Evolutionary conservation across 148 eudicot species (phyloP), one percentile per base, ranked within the genome.

Genomic region (Fallopia convolvulus): DNA sequence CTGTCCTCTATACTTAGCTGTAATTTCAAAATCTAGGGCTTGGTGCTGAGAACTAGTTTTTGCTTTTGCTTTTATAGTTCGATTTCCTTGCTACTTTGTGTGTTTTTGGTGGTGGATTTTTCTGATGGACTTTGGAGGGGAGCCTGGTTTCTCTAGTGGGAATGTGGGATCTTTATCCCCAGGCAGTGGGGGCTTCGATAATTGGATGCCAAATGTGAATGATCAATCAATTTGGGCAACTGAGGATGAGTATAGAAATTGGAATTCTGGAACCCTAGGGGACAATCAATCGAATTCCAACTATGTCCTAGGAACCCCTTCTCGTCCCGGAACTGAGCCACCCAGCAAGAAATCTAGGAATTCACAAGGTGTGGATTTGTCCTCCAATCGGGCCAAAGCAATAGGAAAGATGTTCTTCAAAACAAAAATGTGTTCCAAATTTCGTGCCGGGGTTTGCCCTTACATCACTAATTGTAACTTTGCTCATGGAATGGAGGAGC

Each of bases 381-480:
- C 61, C 8, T 20, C 46, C 9, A 87, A 56, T 77, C 84, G 97
- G 42, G 85, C 97, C 0, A 95, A 92, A 76, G 90, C 93, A 2
- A 92, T 95, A 5, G 99, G 99, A n/a, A 91, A 87, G 55, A 95
- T 95, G 99, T 95, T 95, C 74, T 95, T 85, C 82, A 95, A 95
- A 61, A 95, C 99, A 2, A 95, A 95, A 77, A 76, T 92, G 0
- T 95, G 99, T 74, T 90, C 94, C 86, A 95, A 95, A 73, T 95
- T 91, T 70, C 88, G 99, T 5, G 94, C 90, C 0, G 97, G 97
- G n/a, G 87, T 90, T 66, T 92, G 99, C 79, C 99, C 97, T 6
- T 92, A 92, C 60, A 68, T 95, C 33, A 92, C 97, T 4, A 95
- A 95, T 55, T 95, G 99, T 68, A 95, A 95, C 74, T 95, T 95